Percentiles rank a stretch among this genome's conserved stretches.
phyloP scores from a whole-genome alignment of 2,329 filamentous ascomycete species.

The Botrytis aclada region DNA sequence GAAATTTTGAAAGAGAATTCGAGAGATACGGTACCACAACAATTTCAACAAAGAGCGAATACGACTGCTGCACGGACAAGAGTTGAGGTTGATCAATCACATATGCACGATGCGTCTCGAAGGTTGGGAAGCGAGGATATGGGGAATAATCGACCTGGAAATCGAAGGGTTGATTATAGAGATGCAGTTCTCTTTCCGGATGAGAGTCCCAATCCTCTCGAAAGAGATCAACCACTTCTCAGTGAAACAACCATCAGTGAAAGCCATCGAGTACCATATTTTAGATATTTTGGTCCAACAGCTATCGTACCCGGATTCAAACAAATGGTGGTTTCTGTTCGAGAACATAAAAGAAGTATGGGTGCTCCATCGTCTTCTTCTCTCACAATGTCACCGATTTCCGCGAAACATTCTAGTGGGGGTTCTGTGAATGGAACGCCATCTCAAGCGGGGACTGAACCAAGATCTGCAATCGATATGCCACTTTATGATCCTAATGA shows the following conservation, averaged over 20 bases:
- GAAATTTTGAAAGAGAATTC: background rate
- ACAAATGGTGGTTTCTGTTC: conserved; percentile 81
- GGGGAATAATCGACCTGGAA: background rate
- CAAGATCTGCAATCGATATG: conserved; percentile 41
- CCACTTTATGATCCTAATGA: conserved; percentile 77
- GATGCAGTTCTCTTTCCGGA: conserved; percentile 31
- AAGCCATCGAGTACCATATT: conserved; percentile 75
- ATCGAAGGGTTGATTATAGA: conserved; percentile 22
- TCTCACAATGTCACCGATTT: conserved; percentile 32
- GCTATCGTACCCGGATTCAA: conserved; percentile 91
- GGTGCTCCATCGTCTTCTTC: conserved; percentile 31
- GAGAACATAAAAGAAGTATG: conserved; percentile 60
- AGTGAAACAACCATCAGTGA: conserved; percentile 38
- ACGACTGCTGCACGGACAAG: background rate
- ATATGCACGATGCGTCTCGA: background rate
- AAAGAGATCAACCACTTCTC: conserved; percentile 6
- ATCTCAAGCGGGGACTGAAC: conserved; percentile 29
- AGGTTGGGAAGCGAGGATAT: background rate
- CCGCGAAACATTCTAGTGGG: conserved; percentile 24
- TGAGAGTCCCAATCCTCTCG: conserved; percentile 36
- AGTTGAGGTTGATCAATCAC: background rate
- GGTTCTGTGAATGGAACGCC: conserved; percentile 25
- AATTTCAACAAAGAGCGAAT: conserved; percentile 1
- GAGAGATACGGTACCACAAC: conserved; percentile 5
- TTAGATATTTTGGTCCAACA: conserved; percentile 85